Base-by-base conservation (phyloP, 345 rosid genomes). In the Lumnitzera littorea region DNA sequence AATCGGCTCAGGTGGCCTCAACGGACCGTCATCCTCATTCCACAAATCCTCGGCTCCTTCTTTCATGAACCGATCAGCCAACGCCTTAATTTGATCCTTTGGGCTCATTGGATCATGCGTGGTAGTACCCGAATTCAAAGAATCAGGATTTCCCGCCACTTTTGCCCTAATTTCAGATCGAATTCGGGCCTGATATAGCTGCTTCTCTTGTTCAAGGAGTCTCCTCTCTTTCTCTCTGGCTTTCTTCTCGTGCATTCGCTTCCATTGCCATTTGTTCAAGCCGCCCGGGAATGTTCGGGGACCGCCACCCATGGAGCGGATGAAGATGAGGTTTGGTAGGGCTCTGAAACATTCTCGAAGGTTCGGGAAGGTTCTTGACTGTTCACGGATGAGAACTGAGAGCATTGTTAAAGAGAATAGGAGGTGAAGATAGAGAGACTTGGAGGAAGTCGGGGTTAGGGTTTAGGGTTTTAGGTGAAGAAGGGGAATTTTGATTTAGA, bases 261-360 rank as follows among this genome's bases (percentile, higher is more conserved):
- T 95, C 99, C 99, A 95, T 48, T 91, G 97, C 99, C 95, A 95
- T 74, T 95, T 86, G 88, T 95, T 91, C 9, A 91, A 52, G 16
- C 97, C 97, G 29, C 96, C 97, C 0, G 97, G 99, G 48, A 90
- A 94, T 10, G 96, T 91, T 55, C 99, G 83, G 0, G 99, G 96
- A 31, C 97, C 99, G 5, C 96, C 99, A 23, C 95, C 97, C 99
- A 95, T 95, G 54, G 72, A 47, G 12, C 96, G 84, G 14, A 41
- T 24, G 68, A 82, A 69, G 60, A 86, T 15, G 12, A 47, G 56
- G 24, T 51, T 66, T 14, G 70, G 55, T 15, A 75, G 12, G 56
- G 78, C 12, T 29, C 65, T 74, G 55, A 64, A 63, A 49, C 66
- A 61, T 10, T 51, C 66, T 14, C 60, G 58, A 46, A 73, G 52